These are phyloP conservation scores for Aspergillus amoenus DNA, from an alignment of 2,329 filamentous ascomycete genomes.

Conservation along the genomic window DNA sequence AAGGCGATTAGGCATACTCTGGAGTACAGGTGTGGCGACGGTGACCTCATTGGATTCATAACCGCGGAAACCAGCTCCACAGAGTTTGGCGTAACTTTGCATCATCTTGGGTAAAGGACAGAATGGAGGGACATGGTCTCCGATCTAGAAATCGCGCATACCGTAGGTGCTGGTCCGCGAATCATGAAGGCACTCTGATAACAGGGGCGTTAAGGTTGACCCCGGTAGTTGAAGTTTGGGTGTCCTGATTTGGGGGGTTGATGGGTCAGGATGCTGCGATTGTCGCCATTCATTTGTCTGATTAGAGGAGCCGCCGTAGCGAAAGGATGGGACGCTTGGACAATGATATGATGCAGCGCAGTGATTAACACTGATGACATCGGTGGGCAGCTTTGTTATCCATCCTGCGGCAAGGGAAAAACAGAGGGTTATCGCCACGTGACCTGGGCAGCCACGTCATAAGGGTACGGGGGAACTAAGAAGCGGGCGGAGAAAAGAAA, in stretches of 20 bases:
- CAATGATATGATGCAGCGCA: not conserved
- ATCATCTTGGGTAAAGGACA: not conserved
- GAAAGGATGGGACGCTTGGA: not conserved
- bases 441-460: slow-evolving; percentile 6
- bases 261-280: not conserved
- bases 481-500: not conserved
- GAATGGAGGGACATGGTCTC: not conserved
- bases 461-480: not conserved
- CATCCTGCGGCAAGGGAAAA: not conserved
- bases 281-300: not conserved
- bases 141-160: not conserved
- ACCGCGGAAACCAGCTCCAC: not conserved
- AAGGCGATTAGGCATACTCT: not conserved
- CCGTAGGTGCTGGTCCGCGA: not conserved
- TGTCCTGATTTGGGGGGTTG: not conserved
- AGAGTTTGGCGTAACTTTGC: not conserved
- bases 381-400: not conserved
- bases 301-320: not conserved
- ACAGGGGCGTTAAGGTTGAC: not conserved
- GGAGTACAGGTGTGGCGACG: not conserved
- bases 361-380: slow-evolving; percentile 3
- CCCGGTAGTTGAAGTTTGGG: not conserved
- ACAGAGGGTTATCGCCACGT: slow-evolving; percentile 4
- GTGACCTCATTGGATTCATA: not conserved
- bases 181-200: not conserved